Conservation (phyloP, 2,329 filamentous ascomycete species). For the Diaporthe batatas region DNA sequence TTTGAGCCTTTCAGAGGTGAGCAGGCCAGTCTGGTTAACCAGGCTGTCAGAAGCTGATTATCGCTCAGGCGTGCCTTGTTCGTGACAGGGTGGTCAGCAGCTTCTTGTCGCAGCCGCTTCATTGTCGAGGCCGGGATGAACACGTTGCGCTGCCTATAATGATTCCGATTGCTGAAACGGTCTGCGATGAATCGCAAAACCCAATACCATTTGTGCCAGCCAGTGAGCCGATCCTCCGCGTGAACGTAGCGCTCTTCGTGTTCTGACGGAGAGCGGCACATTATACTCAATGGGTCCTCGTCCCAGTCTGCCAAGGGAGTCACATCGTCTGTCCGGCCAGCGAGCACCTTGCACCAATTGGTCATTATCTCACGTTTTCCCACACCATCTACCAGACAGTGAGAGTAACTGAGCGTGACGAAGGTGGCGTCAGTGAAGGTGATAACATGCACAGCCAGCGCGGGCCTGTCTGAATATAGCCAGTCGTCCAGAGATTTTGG, state of each 20-base stretch:
- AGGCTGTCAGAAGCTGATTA: slow-evolving; percentile 60
- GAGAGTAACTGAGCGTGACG: slow-evolving; percentile 60
- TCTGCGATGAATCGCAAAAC: slow-evolving; percentile 23
- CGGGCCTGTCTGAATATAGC: slow-evolving; percentile 57
- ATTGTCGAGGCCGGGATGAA: slow-evolving; percentile 21
- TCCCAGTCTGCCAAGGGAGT: slow-evolving; percentile 50
- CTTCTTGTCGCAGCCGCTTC: slow-evolving; percentile 1
- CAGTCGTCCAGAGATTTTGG: slow-evolving; percentile 56
- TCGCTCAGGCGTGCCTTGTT: slow-evolving; percentile 57
- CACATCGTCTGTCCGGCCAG: slow-evolving; percentile 57
- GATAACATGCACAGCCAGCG: slow-evolving; percentile 61
- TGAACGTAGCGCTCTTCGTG: slow-evolving; percentile 47
- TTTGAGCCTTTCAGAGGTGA: slow-evolving; percentile 44
- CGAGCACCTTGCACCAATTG: slow-evolving; percentile 61
- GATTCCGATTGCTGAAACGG: slow-evolving; percentile 21
- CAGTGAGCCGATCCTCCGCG: slow-evolving; percentile 45
- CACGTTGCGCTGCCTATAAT: slow-evolving; percentile 24
- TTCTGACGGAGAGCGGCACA: neutral
- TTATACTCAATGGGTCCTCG: slow-evolving; percentile 52
- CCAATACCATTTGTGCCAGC: slow-evolving; percentile 38
- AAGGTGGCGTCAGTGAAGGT: slow-evolving; percentile 64
- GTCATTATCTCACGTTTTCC: slow-evolving; percentile 57
- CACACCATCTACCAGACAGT: slow-evolving; percentile 62
- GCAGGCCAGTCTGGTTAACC: slow-evolving; percentile 51
- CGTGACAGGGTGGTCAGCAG: slow-evolving; percentile 33